A percentile compares a stretch with the other conserved stretches of the same genome.
Conservation (phyloP, 805 yeast genomes). For the Kodamaea leandrae region DNA sequence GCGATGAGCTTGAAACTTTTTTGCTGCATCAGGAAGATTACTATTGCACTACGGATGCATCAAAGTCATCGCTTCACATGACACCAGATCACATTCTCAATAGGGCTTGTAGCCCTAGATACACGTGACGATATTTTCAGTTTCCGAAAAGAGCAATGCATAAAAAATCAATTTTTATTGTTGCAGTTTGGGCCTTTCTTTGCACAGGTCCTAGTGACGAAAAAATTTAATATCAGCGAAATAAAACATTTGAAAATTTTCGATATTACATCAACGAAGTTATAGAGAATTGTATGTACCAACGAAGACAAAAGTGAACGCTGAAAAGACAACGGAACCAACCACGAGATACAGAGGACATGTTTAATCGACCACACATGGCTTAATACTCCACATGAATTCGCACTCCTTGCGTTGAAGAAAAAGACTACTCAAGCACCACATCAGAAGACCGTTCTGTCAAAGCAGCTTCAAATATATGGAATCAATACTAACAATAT, state of each 20-base stretch:
- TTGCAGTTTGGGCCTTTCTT: conserved; percentile 5
- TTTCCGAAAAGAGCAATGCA: conserved; percentile 3
- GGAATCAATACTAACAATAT: conserved; percentile 32
- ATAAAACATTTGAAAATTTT: conserved; percentile 8
- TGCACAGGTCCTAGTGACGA: conserved; percentile 1
- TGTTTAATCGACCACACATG: not conserved
- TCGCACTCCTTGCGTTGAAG: no score
- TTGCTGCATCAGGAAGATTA: conserved; percentile 1
- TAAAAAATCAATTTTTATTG: not conserved
- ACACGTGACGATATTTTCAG: conserved; percentile 4
- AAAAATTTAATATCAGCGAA: conserved; percentile 9
- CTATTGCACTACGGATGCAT: not conserved
- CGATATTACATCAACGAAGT: conserved; percentile 16
- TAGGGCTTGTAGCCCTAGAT: not conserved
- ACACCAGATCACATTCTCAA: not conserved
- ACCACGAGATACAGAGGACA: not conserved
- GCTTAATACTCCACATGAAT: no score
- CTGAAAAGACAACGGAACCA: not conserved
- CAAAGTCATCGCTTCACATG: conserved; percentile 5
- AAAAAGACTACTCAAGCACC: not conserved
- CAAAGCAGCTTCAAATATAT: no score
- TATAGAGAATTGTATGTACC: conserved; percentile 19
- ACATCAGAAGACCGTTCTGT: not conserved
- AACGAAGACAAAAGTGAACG: conserved; percentile 1
- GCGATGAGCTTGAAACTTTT: conserved; percentile 13